phyloP scores from a whole-genome alignment of 805 yeast species.

The Sungouiella blattae region DNA sequence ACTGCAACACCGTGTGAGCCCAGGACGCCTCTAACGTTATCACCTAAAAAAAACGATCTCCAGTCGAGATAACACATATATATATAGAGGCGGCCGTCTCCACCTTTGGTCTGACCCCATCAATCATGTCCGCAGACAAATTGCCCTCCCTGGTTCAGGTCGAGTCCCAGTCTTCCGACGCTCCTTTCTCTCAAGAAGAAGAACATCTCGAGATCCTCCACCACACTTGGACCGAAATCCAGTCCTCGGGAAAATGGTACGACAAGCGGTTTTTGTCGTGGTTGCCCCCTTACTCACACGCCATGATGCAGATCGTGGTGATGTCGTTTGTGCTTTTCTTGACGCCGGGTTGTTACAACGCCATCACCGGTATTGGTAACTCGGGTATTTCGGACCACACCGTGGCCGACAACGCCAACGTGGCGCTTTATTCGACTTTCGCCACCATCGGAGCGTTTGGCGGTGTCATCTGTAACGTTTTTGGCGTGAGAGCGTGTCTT shows the following conservation, averaged over 20 bases:
- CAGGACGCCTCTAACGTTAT: not conserved
- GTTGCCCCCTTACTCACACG: constrained; percentile 35
- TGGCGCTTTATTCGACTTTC: constrained; percentile 52
- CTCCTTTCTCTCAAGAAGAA: constrained; percentile 1
- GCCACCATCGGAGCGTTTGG: constrained; percentile 57
- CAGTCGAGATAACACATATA: too few species aligned
- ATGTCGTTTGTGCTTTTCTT: constrained; percentile 45
- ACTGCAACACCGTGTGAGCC: constrained; percentile 3
- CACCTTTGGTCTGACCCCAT: not conserved
- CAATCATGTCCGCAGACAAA: constrained; percentile 6
- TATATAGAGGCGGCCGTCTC: not conserved
- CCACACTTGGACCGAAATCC: constrained; percentile 28
- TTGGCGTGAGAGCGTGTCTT: constrained; percentile 45
- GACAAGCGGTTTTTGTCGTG: constrained; percentile 23
- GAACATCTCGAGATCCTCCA: constrained; percentile 20
- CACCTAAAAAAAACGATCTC: too few species aligned
- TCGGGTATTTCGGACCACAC: constrained; percentile 37
- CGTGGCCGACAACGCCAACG: constrained; percentile 46
- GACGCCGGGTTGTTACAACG: constrained; percentile 54
- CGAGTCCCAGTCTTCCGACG: constrained; percentile 6
- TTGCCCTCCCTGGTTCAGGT: constrained; percentile 3
- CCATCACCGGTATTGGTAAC: constrained; percentile 49
- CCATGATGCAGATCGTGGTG: constrained; percentile 43
- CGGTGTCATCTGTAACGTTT: constrained; percentile 49
- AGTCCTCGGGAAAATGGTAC: constrained; percentile 40